Percentiles rank a stretch among this genome's conserved stretches.
Evolutionary conservation across 192 early-diverging fungal genomes (phyloP).

Genomic region (Podila clonocystis): DNA sequence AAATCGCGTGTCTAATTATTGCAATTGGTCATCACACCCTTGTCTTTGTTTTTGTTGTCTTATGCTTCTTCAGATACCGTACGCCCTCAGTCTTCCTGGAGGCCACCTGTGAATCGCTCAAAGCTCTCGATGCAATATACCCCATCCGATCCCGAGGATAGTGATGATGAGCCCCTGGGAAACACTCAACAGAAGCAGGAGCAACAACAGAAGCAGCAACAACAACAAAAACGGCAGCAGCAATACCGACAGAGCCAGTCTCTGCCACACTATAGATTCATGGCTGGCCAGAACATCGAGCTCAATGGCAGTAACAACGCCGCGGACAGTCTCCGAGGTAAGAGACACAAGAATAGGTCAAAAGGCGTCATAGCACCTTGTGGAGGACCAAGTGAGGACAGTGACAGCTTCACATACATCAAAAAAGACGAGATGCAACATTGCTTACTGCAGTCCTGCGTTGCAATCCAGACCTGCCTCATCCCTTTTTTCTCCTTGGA

Average conservation of each 20-base stretch:
- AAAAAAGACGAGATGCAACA: not conserved
- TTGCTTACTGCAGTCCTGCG: no score
- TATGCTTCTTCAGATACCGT: slow-evolving; percentile 10
- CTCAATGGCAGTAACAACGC: slow-evolving; percentile 14
- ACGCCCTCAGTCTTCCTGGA: slow-evolving; percentile 16
- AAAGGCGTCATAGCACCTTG: not conserved
- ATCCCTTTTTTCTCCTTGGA: no score
- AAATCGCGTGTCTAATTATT: not conserved
- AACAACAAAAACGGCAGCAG: not conserved
- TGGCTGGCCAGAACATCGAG: slow-evolving; percentile 2
- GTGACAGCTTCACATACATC: not conserved
- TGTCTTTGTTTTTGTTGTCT: not conserved
- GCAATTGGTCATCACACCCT: not conserved
- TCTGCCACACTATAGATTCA: not conserved
- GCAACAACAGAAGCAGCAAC: not conserved
- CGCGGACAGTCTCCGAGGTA: slow-evolving; percentile 33
- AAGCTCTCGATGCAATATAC: slow-evolving; percentile 45
- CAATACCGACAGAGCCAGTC: not conserved
- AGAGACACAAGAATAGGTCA: not conserved
- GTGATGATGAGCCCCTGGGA: slow-evolving; percentile 30
- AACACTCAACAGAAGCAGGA: slow-evolving; percentile 2
- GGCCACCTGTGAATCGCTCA: slow-evolving; percentile 27
- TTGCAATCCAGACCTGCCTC: no score
- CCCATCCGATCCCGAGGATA: slow-evolving; percentile 38
- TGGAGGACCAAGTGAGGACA: not conserved